Base-by-base conservation (phyloP, 2,329 filamentous ascomycete species). In the Aspergillaceae sp. region DNA sequence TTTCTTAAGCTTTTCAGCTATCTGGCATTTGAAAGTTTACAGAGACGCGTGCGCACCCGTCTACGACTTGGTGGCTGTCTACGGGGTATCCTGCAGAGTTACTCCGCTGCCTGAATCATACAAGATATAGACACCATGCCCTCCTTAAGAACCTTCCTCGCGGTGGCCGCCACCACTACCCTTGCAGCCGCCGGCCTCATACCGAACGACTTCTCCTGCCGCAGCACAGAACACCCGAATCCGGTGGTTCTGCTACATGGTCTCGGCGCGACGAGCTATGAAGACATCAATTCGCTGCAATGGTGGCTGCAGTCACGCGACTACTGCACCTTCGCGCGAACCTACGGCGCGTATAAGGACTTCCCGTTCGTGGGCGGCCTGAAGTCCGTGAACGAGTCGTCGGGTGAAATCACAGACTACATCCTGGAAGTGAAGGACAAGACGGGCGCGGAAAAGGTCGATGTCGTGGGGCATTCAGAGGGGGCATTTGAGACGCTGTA, bases 401-500 rank as follows among this genome's bases (percentile, higher is more conserved):
- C 68, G 3, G 46, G 47, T 7, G 63, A 71, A 40, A 67, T 72
- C 43, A 69, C 68, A 2, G 55, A 46, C 2, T 72, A 70, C 52
- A 59, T 72, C 45, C 58, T 55, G 19, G 57, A 66, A 35, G 67
- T 72, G 0, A 49, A 54, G 10, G 44, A 56, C 4, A 58, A 61
- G 47, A 69, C 68, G 2, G 64, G 62, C 7, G 62, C 64, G 4
- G 38, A 45, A n/a, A 68, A 67, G 42, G 56, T 72, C 29, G 63
- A 72, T 45, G 47, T 72, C 1, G 66, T 72, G 10, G 69, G 69
- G 5, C 69, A 72, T 51, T 72, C 69, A 2, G 69, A 72, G 51
- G 69, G 69, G 38, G 69, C 58, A 4, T 68, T 71, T 45, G 67
- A 70, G 47, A 46, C 63, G 1, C 54, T 72, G 2, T 68, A 68